Evolutionary conservation across 176 grass and related monocot species (phyloP).

Genomic region (Phragmites australis): DNA sequence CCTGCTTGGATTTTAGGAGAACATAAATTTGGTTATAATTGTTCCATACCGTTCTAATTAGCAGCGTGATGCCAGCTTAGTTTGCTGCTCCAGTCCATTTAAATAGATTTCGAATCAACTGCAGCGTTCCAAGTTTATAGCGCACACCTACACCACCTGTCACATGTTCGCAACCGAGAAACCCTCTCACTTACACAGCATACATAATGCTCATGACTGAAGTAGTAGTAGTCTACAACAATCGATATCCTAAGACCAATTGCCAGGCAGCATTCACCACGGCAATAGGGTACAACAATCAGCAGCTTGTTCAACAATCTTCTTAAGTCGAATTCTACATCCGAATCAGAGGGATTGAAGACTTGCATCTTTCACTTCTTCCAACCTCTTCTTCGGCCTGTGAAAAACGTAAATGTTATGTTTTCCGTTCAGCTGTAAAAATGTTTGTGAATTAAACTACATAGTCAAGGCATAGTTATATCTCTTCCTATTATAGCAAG

Average conservation of each 20-base stretch:
- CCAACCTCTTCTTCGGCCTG: constrained; percentile 52
- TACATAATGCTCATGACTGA: not conserved
- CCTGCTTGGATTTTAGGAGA: too few species aligned
- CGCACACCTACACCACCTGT: not conserved
- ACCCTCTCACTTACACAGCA: not conserved
- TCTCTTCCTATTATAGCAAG: not conserved
- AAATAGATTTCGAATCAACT: not conserved
- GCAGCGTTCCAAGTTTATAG: not conserved
- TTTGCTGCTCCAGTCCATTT: too few species aligned
- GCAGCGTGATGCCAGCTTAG: too few species aligned
- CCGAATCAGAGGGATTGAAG: constrained; percentile 29
- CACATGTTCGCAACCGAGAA: not conserved
- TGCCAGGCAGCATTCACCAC: not conserved
- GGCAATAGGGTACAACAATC: not conserved
- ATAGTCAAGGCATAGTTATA: not conserved
- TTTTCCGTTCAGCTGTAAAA: not conserved
- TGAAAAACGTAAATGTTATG: not conserved
- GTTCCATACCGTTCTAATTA: too few species aligned
- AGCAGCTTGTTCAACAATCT: not conserved
- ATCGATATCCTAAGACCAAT: not conserved
- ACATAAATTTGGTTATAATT: too few species aligned
- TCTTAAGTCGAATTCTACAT: not conserved
- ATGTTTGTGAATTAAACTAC: not conserved
- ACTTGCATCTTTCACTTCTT: constrained; percentile 46
- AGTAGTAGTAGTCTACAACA: not conserved